Evolutionary conservation across 192 early-diverging fungal species (phyloP), one percentile per base, ranked within the genome.

Genomic region (Tieghemiomyces parasiticus): DNA sequence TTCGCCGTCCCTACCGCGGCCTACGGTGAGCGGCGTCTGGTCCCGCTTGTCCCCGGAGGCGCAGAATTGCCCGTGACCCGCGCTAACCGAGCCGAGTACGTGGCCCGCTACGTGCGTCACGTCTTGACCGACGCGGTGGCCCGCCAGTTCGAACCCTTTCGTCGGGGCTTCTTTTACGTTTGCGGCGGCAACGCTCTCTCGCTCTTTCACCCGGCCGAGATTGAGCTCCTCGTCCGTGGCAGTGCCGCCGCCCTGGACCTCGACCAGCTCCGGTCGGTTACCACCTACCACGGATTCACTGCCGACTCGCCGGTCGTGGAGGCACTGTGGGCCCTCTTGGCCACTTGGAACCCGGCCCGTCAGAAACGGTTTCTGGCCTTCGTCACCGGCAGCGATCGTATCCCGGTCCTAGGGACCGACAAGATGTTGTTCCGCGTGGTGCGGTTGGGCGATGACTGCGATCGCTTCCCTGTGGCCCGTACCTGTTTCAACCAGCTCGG

Each of bases 401-500:
- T 94, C 59, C 92, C 91, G 8, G 83, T 83, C 4, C 84, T 84
- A 4, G 89, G 88, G 20, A 75, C 81, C 4, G 76, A 81, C 19
- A 47, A 25, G 32, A 46, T 94, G 60, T 58, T 63, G 2, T 70
- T 87, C 51, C 80, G 88, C 62, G 85, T 95, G 38, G 77, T 82
- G 1, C 78, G 88, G 60, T 75, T 85, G 38, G 81, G 86, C 35
- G 71, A 68, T 33, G 80, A 82, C 31, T 64, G 65, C 44, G 68
- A 65, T 55, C 78, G 91, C 22, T 72, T 93, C 35, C 94, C 94
- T 1, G 80, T 85, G 35, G 90, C 94, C 6, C 94, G 93, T 65
- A 97, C 94, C 0, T 97, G 93, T 67, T 95, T 90, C 62, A 95
- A 97, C 65, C 90, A 92, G 63, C 68, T 97, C 24, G 78, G 89